Base-by-base conservation (phyloP, 352 stramenopile species). In the Phytophthora fragariaefolia region DNA sequence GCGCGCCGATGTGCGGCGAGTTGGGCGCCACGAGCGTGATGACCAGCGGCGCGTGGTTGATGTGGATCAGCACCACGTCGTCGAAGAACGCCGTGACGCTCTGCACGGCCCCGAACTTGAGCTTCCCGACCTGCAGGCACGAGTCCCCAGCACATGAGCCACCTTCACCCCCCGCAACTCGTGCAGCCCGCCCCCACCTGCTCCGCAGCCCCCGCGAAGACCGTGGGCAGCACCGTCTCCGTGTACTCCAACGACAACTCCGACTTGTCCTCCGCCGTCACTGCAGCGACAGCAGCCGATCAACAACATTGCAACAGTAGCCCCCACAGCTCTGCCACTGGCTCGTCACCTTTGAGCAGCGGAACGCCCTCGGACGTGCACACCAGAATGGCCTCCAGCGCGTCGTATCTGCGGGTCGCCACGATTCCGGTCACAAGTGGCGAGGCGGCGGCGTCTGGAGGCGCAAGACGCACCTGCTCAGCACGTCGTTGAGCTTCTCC, bases 301-400 rank as follows among this genome's bases (percentile, higher is more conserved):
- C 28, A 40, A 40, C 2, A 18, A 27, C 15, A 2, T 3, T 18
- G 28, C 27, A 65, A 42, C 0, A 6, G 18, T 6, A 42, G 13
- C 34, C 34, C 34, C 34, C 10, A n/a, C n/a, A 42, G 32, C 32
- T 38, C 4, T 45, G 26, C n/a, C 47, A n/a, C 18, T 23, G 6
- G 6, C n/a, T 15, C 7, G 30, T 23, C 6, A 91, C 82, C 82
- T 73, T 89, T 89, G 9, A 92, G 69, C 4, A 94, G 74, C 18
- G 84, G 84, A 9, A 94, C 86, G 27, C 86, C 86, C 50, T 94
- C 86, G 0, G 82, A 87, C 8, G 86, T 94, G 57, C 80, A 92
- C 63, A 94, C 80, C 42, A 94, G 80, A 56, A 94, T 90, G 52
- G 82, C 86, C 49, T 90, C 71, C 18, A 94, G 71, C 51, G 76